phyloP scores from a whole-genome alignment of 352 stramenopile genomes.

The Pythium rishiriense region DNA sequence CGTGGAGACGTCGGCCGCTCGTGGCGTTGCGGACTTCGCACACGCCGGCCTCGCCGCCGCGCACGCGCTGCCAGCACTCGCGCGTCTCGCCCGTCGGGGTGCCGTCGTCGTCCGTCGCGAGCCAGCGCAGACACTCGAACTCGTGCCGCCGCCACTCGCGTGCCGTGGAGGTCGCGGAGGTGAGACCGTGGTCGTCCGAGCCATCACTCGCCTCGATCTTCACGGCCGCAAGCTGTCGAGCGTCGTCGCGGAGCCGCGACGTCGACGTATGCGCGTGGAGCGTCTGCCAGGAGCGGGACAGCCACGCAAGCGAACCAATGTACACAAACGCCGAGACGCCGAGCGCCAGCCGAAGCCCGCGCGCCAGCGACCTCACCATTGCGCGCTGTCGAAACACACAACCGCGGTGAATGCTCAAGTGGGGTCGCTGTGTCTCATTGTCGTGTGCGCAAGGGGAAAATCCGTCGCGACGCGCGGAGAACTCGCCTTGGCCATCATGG shows the following conservation, averaged over 20 bases:
- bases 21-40: slow-evolving; percentile 61
- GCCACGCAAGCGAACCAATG: neutral
- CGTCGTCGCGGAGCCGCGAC: neutral
- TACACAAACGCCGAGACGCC: slow-evolving; percentile 11
- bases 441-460: too few relatives aligned
- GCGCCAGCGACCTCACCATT: neutral
- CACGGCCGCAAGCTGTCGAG: neutral
- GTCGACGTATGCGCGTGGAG: neutral
- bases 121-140: slow-evolving; percentile 72
- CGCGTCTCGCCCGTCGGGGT: slow-evolving; percentile 43
- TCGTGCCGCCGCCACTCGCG: slow-evolving; percentile 25
- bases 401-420: too few relatives aligned
- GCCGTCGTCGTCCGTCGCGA: slow-evolving; percentile 55
- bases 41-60: slow-evolving; percentile 51
- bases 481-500: too few relatives aligned
- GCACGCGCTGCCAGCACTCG: slow-evolving; percentile 68
- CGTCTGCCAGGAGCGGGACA: slow-evolving; percentile 3
- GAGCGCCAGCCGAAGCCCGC: slow-evolving; percentile 3
- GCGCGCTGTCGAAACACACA: too few relatives aligned
- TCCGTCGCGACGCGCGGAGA: too few relatives aligned
- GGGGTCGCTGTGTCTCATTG: too few relatives aligned
- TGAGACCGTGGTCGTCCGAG: neutral
- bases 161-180: too few relatives aligned
- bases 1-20: slow-evolving; percentile 48
- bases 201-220: neutral